Evolutionary conservation across 176 grass and related monocot genomes (phyloP).

Genomic region (Microstegium vimineum): DNA sequence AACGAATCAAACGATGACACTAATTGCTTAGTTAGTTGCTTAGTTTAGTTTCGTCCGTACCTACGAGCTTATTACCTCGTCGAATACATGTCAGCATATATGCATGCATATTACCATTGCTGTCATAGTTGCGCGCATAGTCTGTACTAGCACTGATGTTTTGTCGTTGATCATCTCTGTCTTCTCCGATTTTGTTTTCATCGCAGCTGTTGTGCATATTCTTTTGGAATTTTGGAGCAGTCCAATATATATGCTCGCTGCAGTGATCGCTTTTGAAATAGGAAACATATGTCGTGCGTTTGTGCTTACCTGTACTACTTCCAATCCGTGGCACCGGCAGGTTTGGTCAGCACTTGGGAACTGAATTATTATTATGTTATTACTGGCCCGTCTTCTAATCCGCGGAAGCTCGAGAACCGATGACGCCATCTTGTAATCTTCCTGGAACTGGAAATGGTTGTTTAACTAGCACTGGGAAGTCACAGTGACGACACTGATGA

Average conservation of each 20-base stretch:
- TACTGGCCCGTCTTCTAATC: not conserved
- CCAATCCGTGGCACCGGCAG: not conserved
- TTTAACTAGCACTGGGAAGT: not conserved
- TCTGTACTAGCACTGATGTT: not conserved
- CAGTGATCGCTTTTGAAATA: not conserved
- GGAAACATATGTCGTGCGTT: not conserved
- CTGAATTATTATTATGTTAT: not conserved
- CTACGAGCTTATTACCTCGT: not conserved
- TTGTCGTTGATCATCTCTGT: not conserved
- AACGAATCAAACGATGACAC: conserved; percentile 14
- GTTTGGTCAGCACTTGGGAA: not conserved
- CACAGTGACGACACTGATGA: not conserved
- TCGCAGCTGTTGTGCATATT: not conserved
- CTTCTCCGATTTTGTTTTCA: conserved; percentile 19
- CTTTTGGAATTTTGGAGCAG: conserved; percentile 2
- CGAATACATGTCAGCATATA: conserved; percentile 16
- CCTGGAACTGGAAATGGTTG: not conserved
- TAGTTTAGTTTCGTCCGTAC: conserved; percentile 20
- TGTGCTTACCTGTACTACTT: not conserved
- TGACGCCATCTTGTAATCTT: not conserved
- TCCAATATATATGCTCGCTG: not conserved
- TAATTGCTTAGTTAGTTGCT: conserved; percentile 18
- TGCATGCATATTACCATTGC: conserved; percentile 29
- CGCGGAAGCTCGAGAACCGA: conserved; percentile 14
- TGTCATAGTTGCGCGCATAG: conserved; percentile 22